A percentile compares a stretch with the other conserved stretches of the same genome.
Conservation (phyloP, 192 early-diverging fungal species). For the Linnemannia exigua region DNA sequence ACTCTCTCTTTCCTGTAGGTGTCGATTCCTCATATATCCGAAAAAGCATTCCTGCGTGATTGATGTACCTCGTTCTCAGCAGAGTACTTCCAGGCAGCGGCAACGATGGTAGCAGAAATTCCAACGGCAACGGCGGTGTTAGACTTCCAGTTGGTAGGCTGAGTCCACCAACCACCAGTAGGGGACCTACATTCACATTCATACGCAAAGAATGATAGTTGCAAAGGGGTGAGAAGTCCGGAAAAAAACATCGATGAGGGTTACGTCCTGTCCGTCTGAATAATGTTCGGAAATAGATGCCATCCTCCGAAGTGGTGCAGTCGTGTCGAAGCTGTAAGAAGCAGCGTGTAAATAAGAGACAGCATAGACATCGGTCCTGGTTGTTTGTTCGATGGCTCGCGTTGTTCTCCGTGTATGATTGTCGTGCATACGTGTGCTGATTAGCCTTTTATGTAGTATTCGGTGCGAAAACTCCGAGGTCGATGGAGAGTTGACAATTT, state of each 20-base stretch:
- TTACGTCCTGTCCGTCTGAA: too few species aligned
- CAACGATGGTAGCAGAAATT: slow-evolving; percentile 57
- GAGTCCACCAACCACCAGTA: slow-evolving; percentile 75
- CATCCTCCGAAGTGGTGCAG: too few species aligned
- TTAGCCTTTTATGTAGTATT: background rate
- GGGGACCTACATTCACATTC: slow-evolving; percentile 34
- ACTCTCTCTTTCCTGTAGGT: too few species aligned
- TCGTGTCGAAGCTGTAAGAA: too few species aligned
- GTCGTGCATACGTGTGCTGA: background rate
- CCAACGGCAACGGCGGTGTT: slow-evolving; percentile 58
- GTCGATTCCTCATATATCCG: background rate
- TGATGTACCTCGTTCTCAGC: slow-evolving; percentile 62
- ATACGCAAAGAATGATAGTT: background rate
- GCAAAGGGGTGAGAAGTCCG: too few species aligned
- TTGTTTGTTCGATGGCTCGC: background rate
- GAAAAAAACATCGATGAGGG: too few species aligned
- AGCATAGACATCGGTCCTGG: background rate
- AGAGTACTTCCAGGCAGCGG: slow-evolving; percentile 70
- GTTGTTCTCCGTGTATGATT: background rate
- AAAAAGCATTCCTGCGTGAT: background rate
- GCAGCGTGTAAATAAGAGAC: background rate
- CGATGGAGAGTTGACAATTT: background rate
- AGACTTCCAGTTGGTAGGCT: slow-evolving; percentile 70
- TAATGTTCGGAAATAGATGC: too few species aligned
- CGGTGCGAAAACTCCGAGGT: background rate